phyloP scores from a whole-genome alignment of 306 rosid species.

The Crotalaria pallida region DNA sequence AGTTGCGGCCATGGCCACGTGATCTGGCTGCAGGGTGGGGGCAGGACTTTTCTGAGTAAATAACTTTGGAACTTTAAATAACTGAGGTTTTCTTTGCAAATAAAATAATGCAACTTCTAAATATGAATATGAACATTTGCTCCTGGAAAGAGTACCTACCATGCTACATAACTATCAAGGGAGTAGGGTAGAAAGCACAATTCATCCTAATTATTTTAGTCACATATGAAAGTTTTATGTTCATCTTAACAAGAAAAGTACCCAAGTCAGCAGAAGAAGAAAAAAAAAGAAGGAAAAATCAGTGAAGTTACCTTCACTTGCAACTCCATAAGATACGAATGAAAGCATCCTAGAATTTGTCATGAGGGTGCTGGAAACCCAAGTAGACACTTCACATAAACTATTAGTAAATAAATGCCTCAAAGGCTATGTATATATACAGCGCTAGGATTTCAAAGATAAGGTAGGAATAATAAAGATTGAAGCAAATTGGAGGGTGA shows the following conservation, averaged over 20 bases:
- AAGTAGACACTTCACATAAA: constrained; percentile 36
- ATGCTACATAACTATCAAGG: too few species aligned
- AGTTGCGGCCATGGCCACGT: too few species aligned
- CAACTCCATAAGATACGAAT: constrained; percentile 28
- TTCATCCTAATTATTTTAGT: neutral
- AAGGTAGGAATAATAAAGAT: constrained; percentile 15
- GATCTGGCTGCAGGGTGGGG: too few species aligned
- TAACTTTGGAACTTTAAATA: too few species aligned
- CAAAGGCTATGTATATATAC: constrained; percentile 50
- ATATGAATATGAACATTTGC: too few species aligned
- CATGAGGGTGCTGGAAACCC: constrained; percentile 23
- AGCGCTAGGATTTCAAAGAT: constrained; percentile 19
- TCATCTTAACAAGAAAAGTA: neutral
- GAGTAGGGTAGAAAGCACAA: too few species aligned
- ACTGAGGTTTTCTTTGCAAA: too few species aligned
- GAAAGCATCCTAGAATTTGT: constrained; percentile 29
- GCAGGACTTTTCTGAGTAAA: too few species aligned
- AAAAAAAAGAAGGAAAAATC: neutral
- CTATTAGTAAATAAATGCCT: constrained; percentile 36
- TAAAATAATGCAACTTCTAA: too few species aligned
- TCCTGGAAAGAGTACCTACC: too few species aligned
- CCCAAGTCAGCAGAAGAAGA: neutral
- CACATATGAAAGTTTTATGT: neutral
- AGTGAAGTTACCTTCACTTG: constrained; percentile 27
- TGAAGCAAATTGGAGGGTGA: constrained; percentile 4